phyloP scores from a whole-genome alignment of 2,329 filamentous ascomycete species.

The Lomentospora prolificans region DNA sequence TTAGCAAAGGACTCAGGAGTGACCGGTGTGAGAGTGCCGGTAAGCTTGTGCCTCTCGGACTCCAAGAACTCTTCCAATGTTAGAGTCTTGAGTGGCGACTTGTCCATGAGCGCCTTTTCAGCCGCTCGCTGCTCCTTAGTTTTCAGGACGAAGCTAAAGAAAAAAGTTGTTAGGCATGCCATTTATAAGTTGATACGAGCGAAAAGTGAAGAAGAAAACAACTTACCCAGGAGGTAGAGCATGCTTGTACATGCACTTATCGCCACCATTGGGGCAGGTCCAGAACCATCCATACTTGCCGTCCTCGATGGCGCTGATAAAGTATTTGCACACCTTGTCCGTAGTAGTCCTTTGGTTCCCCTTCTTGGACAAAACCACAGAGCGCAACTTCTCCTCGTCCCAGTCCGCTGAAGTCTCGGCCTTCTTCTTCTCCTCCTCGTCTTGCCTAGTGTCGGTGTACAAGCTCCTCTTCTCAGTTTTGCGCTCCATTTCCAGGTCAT shows the following conservation, averaged over 20 bases:
- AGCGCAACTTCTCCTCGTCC: conserved; percentile 92
- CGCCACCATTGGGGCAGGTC: conserved; percentile 89
- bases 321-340: conserved; percentile 98
- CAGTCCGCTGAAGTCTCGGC: conserved; percentile 89
- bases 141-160: conserved; percentile 77
- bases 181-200: too few species aligned
- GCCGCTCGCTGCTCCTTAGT: conserved; percentile 93
- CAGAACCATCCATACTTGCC: conserved; percentile 99
- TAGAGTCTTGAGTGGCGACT: conserved; percentile 86
- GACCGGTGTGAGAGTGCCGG: conserved; percentile 83
- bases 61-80: conserved; percentile 97
- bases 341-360: conserved; percentile 92
- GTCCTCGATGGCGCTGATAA: conserved; percentile 94
- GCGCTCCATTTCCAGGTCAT: conserved; percentile 79
- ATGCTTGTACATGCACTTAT: conserved; percentile 98
- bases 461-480: conserved; percentile 88
- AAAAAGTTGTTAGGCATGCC: too few species aligned
- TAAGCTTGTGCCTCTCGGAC: conserved; percentile 90
- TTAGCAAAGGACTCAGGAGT: conserved; percentile 87
- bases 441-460: conserved; percentile 73
- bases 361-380: conserved; percentile 90
- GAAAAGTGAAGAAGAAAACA: conserved; percentile 2
- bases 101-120: conserved; percentile 93
- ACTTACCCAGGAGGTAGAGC: conserved; percentile 86
- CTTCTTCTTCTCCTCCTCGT: conserved; percentile 71